phyloP scores from a whole-genome alignment of 208 protist genomes.

The Kentomonas sorsogonicus region DNA sequence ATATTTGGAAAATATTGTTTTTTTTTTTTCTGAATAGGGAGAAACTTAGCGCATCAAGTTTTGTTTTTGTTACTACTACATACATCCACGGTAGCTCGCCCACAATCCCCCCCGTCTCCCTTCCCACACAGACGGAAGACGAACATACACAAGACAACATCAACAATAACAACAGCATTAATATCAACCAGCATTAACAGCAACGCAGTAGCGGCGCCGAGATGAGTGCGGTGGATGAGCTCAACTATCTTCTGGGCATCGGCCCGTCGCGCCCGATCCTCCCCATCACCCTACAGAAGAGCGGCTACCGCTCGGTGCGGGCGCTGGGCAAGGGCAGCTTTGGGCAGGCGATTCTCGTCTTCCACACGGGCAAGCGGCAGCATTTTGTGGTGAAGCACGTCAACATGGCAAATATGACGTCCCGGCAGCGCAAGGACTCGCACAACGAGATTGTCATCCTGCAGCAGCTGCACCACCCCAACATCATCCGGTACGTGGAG shows the following conservation, averaged over 20 bases:
- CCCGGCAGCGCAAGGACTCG: conserved; percentile 62
- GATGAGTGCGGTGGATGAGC: conserved; percentile 86
- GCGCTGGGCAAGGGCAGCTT: conserved; percentile 85
- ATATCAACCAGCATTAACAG: no score
- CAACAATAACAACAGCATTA: no score
- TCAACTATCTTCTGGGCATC: conserved; percentile 83
- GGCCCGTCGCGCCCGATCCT: conserved; percentile 63
- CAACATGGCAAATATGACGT: conserved; percentile 68
- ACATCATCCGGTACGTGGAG: conserved; percentile 84
- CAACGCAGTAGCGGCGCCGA: no score
- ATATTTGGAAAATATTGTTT: no score
- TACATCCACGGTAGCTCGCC: no score
- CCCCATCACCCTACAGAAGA: conserved; percentile 61
- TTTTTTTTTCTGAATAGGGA: no score
- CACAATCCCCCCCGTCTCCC: no score
- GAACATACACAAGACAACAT: no score
- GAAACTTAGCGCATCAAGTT: no score
- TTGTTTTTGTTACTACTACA: no score
- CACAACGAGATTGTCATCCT: conserved; percentile 83
- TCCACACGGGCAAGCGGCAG: conserved; percentile 35
- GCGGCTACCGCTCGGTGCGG: conserved; percentile 58
- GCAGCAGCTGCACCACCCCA: conserved; percentile 80
- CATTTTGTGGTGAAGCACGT: conserved; percentile 86
- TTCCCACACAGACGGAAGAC: no score
- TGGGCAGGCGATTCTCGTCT: conserved; percentile 78